Conservation (phyloP, 805 yeast genomes). For the Candida vartiovaarae region DNA sequence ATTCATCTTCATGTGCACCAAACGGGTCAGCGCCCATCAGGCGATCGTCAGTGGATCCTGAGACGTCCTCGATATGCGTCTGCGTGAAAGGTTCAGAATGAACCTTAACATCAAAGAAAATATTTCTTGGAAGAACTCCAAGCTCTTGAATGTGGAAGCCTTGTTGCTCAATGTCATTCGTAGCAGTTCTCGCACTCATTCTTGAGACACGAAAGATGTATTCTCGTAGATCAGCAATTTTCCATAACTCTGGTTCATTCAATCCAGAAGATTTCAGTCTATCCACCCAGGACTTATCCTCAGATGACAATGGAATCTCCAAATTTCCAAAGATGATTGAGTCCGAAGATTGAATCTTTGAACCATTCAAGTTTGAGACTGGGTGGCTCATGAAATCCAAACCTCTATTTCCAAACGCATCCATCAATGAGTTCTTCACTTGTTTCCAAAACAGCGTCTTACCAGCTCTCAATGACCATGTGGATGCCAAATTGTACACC, state of each 20-base stretch:
- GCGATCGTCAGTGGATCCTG: conserved; percentile 10
- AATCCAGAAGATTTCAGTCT: conserved; percentile 70
- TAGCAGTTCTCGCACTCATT: conserved; percentile 23
- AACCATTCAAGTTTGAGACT: conserved; percentile 6
- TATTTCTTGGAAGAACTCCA: conserved; percentile 41
- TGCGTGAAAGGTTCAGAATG: conserved; percentile 12
- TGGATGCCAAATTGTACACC: conserved; percentile 53
- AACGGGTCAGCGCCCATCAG: conserved; percentile 5
- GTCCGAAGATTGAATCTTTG: conserved; percentile 11
- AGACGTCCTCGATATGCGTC: conserved; percentile 5
- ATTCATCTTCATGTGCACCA: background rate
- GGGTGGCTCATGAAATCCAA: conserved; percentile 26
- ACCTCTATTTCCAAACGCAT: conserved; percentile 40
- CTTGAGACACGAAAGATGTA: conserved; percentile 57
- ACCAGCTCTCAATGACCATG: conserved; percentile 65
- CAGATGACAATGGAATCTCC: conserved; percentile 50
- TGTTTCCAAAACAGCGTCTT: conserved; percentile 80
- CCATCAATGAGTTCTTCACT: conserved; percentile 28
- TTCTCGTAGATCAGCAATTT: conserved; percentile 61
- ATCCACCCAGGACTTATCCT: conserved; percentile 68
- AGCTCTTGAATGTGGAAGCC: conserved; percentile 24
- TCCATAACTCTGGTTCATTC: conserved; percentile 72
- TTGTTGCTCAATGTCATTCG: conserved; percentile 9
- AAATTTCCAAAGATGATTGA: conserved; percentile 32
- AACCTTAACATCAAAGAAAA: conserved; percentile 39